These are phyloP conservation scores for Sequoia sempervirens DNA, from an alignment of 75 land plant genomes.

Conservation along the genomic window DNA sequence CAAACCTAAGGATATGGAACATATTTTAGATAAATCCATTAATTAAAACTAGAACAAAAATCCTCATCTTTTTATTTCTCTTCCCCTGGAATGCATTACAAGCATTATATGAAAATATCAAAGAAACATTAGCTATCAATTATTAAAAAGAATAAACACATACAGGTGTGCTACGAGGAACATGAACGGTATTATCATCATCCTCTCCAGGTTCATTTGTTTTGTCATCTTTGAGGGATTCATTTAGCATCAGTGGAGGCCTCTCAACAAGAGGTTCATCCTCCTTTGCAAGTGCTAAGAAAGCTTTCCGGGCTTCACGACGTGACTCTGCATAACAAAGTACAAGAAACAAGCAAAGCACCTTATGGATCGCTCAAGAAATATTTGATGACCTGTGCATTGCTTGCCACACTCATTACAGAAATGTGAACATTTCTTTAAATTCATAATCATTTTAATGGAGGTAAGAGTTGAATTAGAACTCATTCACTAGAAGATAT, in stretches of 20 bases:
- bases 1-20: not conserved
- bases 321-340: constrained; percentile 46
- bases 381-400: not conserved
- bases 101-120: not conserved
- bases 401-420: not conserved
- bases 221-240: constrained; percentile 14
- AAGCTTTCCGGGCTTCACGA: constrained; percentile 79
- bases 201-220: constrained; percentile 11
- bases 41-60: not conserved
- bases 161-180: constrained; percentile 55
- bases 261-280: constrained; percentile 14
- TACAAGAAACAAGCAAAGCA: not conserved
- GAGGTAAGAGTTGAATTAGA: not conserved
- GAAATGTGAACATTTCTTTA: not conserved
- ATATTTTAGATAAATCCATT: not conserved
- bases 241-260: constrained; percentile 13
- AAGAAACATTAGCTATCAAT: not conserved
- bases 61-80: not conserved
- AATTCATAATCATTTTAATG: not conserved
- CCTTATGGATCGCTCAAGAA: constrained; percentile 1
- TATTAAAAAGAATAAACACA: constrained; percentile 10
- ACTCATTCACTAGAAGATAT: not conserved
- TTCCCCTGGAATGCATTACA: not conserved
- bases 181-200: constrained; percentile 12
- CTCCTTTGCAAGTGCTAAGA: constrained; percentile 66